Conservation (phyloP, 2,329 filamentous ascomycete species). For the Talaromyces piceae region DNA sequence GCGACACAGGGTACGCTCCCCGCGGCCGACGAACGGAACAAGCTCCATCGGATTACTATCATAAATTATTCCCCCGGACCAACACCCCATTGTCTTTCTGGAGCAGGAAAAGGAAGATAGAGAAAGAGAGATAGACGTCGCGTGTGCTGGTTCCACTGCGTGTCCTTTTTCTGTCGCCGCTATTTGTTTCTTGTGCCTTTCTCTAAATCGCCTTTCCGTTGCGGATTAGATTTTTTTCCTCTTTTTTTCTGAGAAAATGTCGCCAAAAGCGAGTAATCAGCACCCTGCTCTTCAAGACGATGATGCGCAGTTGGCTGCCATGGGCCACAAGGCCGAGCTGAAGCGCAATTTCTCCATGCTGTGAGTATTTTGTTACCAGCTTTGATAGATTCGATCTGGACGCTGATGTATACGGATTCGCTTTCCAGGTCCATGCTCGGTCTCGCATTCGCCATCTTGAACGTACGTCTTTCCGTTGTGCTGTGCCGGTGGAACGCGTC, state of each 20-base stretch:
- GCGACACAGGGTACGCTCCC: background rate
- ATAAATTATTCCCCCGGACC: background rate
- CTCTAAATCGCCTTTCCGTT: background rate
- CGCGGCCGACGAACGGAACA: background rate
- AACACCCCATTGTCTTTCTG: background rate
- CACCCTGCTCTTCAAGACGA: conserved; percentile 31
- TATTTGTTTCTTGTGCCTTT: background rate
- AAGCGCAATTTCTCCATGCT: conserved; percentile 52
- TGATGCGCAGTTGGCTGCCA: conserved; percentile 44
- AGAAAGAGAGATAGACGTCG: too few relatives aligned
- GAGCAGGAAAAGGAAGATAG: too few relatives aligned
- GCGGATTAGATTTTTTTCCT: background rate
- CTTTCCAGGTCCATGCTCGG: conserved; percentile 50
- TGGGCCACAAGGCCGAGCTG: conserved; percentile 53
- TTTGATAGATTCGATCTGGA: background rate
- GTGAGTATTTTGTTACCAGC: conserved; percentile 14
- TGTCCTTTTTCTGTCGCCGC: background rate
- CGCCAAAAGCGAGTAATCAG: background rate
- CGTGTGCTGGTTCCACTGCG: background rate
- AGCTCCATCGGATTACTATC: background rate
- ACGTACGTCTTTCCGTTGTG: conserved; percentile 27
- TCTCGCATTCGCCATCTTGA: conserved; percentile 56
- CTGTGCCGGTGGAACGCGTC: too few relatives aligned
- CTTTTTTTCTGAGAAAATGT: background rate
- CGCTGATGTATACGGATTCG: background rate